Conservation (phyloP, 148 eudicot species). For the Vaccinium darrowii region DNA sequence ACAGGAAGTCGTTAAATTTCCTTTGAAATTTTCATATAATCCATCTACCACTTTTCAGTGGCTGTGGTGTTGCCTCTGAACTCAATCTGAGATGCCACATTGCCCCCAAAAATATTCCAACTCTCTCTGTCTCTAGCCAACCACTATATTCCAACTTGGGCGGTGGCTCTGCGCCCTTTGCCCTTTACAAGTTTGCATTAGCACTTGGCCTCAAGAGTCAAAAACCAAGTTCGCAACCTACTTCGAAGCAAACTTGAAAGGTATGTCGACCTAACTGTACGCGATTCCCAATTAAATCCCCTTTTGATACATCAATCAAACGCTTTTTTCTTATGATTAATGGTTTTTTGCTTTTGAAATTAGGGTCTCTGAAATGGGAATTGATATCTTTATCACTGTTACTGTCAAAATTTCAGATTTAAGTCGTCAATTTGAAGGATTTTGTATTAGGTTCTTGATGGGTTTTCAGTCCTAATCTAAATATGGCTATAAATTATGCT, state of each 20-base stretch:
- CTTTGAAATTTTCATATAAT: neutral
- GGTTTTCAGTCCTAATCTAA: neutral
- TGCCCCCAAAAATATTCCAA: neutral
- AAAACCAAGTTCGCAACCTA: neutral
- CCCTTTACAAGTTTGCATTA: neutral
- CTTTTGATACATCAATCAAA: neutral
- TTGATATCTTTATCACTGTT: neutral
- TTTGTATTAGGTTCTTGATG: neutral
- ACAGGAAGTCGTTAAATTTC: neutral
- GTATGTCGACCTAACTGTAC: neutral
- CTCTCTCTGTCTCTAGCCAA: neutral
- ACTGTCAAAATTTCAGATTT: neutral
- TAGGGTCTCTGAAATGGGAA: neutral
- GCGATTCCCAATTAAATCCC: neutral
- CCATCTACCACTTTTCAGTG: slow-evolving; percentile 31
- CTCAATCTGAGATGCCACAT: slow-evolving; percentile 7
- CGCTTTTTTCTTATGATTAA: neutral
- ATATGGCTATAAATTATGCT: neutral
- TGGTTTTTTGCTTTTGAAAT: neutral
- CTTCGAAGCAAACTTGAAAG: neutral
- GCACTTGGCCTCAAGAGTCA: neutral
- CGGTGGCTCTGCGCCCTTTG: neutral
- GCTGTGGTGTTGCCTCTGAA: slow-evolving; percentile 25
- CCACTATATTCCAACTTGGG: neutral
- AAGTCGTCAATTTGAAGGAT: neutral